Evolutionary conservation across 495 filamentous ascomycete genomes (phyloP), one percentile per base, ranked within the genome.

Genomic region (Opeltia flavorubescens): DNA sequence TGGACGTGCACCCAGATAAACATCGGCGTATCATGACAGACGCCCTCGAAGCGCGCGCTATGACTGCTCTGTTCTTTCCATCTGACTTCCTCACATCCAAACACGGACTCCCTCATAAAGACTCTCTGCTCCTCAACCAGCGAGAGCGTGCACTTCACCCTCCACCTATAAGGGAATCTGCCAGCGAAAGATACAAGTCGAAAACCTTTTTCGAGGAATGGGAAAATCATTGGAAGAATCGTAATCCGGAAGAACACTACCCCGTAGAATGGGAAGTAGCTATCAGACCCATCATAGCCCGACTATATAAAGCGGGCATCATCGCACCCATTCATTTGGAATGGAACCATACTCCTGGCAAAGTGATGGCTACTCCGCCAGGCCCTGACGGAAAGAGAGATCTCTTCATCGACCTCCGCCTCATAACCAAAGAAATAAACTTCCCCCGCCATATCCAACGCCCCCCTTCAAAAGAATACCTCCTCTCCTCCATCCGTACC

Each of bases 271-370:
- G 64, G 62, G 62, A 59, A 47, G 36, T 60, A 5, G 56, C 49
- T 5, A 51, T 61, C 24, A 61, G 67, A 3, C 66, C 66, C 9
- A 69, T 65, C 42, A 56, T 72, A 25, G 61, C 66, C 1, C 62
- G 65, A 62, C 65, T 72, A n/a, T 72, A 69, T 51, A 57, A 62
- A 44, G 62, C 60, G 1, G 69, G 68, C 43, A 52, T 70, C 40
- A 55, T 70, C 40, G 48, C 36, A 1, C 58, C 55, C 5, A 29
- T 59, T 13, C 59, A 65, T 42, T 47, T 56, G 5, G 23, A 48
- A 20, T 6, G 20, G 7, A 7, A 51, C 11, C n/a, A 56, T 9
- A 43, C 55, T 25, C 55, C 62, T 7, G 66, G 66, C n/a, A 48
- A 58, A 8, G 66, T 63, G 17, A 55, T 61, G 6, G 65, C 65